A percentile compares a stretch with the other conserved stretches of the same genome.
Evolutionary conservation across 768 basidiomycete genomes (phyloP).

Genomic region (Tricholoma matsutake): DNA sequence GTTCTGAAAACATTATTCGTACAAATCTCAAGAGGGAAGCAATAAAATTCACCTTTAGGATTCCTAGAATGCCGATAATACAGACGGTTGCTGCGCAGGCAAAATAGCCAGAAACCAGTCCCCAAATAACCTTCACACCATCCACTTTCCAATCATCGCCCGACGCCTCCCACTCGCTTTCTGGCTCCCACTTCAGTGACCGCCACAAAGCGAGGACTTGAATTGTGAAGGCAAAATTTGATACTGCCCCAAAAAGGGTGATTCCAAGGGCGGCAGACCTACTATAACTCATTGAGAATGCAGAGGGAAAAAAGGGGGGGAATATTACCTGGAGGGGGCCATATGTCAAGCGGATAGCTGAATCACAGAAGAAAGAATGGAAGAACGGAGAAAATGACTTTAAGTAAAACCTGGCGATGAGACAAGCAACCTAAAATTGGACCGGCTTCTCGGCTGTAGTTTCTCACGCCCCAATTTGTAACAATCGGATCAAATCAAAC

Average conservation of each 20-base stretch:
- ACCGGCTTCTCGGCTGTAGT: not conserved
- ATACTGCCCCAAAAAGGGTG: slow-evolving; percentile 23
- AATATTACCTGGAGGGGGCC: slow-evolving; percentile 9
- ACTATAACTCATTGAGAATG: slow-evolving; percentile 16
- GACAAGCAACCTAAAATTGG: not conserved
- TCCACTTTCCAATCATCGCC: slow-evolving; percentile 39
- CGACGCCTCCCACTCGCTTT: slow-evolving; percentile 44
- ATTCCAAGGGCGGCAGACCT: slow-evolving; percentile 27
- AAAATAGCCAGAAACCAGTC: slow-evolving; percentile 64
- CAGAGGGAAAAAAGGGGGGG: not conserved
- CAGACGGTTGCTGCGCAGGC: slow-evolving; percentile 61
- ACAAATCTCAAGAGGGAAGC: slow-evolving; percentile 2
- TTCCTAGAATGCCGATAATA: slow-evolving; percentile 63
- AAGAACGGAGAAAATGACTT: not conserved
- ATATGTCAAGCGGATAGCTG: slow-evolving; percentile 10
- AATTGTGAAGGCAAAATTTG: slow-evolving; percentile 32
- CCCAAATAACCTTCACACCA: slow-evolving; percentile 54
- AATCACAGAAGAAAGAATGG: slow-evolving; percentile 11
- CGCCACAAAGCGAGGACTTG: slow-evolving; percentile 26
- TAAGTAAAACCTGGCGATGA: not conserved
- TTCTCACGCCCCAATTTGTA: not conserved
- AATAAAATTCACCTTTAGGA: slow-evolving; percentile 49
- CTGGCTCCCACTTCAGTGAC: slow-evolving; percentile 41
- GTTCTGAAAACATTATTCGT: slow-evolving; percentile 36
- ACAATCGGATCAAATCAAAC: not conserved